Percentiles rank a stretch among this genome's conserved stretches.
phyloP scores from a whole-genome alignment of 345 rosid genomes.

The Cochlearia excelsa region DNA sequence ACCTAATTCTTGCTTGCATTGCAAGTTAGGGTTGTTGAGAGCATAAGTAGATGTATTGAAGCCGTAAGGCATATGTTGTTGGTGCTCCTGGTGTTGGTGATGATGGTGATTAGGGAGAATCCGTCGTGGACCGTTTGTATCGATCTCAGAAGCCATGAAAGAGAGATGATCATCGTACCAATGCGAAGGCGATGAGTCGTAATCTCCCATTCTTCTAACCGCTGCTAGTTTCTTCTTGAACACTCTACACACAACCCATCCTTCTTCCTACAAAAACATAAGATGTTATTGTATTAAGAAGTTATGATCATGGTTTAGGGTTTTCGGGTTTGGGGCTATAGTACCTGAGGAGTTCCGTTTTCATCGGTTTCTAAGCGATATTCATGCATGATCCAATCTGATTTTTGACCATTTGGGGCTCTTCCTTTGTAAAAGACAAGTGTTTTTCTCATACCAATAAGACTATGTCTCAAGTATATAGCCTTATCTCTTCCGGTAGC shows the following conservation, averaged over 20 bases:
- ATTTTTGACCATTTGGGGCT: slow-evolving; percentile 97
- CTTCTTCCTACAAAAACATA: slow-evolving; percentile 69
- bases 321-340: not conserved
- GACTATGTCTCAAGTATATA: slow-evolving; percentile 65
- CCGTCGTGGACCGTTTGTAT: slow-evolving; percentile 55
- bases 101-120: slow-evolving; percentile 49
- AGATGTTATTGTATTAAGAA: no score
- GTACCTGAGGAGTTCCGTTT: slow-evolving; percentile 41
- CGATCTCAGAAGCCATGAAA: slow-evolving; percentile 55
- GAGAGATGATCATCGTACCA: slow-evolving; percentile 89
- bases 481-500: slow-evolving; percentile 99
- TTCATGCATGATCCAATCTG: slow-evolving; percentile 99
- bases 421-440: slow-evolving; percentile 95
- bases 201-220: slow-evolving; percentile 56
- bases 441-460: slow-evolving; percentile 97
- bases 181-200: slow-evolving; percentile 54
- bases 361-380: slow-evolving; percentile 75
- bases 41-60: slow-evolving; percentile 41
- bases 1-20: slow-evolving; percentile 81
- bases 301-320: no score
- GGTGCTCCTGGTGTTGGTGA: slow-evolving; percentile 46
- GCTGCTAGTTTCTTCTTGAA: slow-evolving; percentile 83
- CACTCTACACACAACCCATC: slow-evolving; percentile 97
- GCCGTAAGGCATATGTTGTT: slow-evolving; percentile 50
- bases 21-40: slow-evolving; percentile 33